A percentile compares a stretch with the other conserved stretches of the same genome.
phyloP scores from a whole-genome alignment of 2,329 filamentous ascomycete genomes.

The Trichophyton rubrum region DNA sequence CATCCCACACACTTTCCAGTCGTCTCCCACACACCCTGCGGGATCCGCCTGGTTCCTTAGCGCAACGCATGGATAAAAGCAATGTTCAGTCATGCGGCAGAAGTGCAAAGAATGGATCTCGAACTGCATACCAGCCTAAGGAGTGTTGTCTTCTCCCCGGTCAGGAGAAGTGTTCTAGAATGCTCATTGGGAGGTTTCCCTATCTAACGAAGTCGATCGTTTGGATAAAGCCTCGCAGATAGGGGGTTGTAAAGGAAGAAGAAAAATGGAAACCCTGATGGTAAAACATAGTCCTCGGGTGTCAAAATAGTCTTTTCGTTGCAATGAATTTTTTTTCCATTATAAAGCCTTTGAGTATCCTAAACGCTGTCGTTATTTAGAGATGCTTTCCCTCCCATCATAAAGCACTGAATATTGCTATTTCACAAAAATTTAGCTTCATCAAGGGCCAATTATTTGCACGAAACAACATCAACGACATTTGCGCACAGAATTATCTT shows the following conservation, averaged over 20 bases:
- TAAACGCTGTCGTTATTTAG: background rate
- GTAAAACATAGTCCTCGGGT: background rate
- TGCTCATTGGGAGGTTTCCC: background rate
- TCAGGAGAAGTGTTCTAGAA: background rate
- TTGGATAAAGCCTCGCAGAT: background rate
- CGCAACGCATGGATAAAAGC: conserved; percentile 2
- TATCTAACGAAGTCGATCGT: background rate
- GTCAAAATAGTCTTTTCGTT: background rate
- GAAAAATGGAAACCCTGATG: background rate
- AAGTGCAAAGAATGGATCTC: background rate
- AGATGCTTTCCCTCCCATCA: background rate
- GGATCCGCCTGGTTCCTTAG: background rate
- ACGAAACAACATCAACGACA: background rate
- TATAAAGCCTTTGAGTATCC: background rate
- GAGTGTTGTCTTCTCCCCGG: background rate
- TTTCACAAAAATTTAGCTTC: background rate
- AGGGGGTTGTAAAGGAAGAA: background rate
- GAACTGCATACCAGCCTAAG: background rate
- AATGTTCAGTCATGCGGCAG: background rate
- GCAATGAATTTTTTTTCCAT: background rate
- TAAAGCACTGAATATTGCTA: background rate
- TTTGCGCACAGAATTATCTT: background rate
- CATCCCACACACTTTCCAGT: background rate
- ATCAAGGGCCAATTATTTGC: background rate
- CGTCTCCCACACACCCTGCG: background rate